Percentiles rank a stretch among this genome's conserved stretches.
phyloP scores from a whole-genome alignment of 2,329 filamentous ascomycete genomes.

The Arthrobotrys sphaeroides region DNA sequence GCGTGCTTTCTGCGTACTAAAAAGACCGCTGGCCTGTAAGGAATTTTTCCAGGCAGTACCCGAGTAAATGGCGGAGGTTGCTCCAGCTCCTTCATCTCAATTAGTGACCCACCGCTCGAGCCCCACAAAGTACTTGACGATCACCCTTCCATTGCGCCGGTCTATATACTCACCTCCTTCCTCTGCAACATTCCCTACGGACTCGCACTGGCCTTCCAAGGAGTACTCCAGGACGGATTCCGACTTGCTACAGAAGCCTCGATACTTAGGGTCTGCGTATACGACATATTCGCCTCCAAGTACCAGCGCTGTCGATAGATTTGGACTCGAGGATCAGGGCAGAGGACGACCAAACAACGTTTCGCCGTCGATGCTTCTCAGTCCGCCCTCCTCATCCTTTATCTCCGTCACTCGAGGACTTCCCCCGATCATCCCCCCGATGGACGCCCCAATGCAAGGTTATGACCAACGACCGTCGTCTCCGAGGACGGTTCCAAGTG shows the following conservation, averaged over 20 bases:
- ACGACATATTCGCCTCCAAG: slow-evolving; percentile 26
- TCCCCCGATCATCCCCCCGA: slow-evolving; percentile 56
- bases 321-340: slow-evolving; percentile 39
- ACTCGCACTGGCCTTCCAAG: slow-evolving; percentile 37
- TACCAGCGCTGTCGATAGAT: slow-evolving; percentile 20
- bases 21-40: slow-evolving; percentile 42
- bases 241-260: slow-evolving; percentile 20
- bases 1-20: slow-evolving; percentile 38
- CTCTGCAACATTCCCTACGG: slow-evolving; percentile 47
- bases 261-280: slow-evolving; percentile 33
- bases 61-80: slow-evolving; percentile 55
- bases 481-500: slow-evolving; percentile 60
- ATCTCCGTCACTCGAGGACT: slow-evolving; percentile 55
- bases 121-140: slow-evolving; percentile 54
- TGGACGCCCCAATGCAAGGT: slow-evolving; percentile 55
- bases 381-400: slow-evolving; percentile 53
- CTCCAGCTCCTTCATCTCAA: slow-evolving; percentile 54
- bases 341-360: slow-evolving; percentile 44
- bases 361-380: slow-evolving; percentile 53
- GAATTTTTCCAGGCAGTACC: slow-evolving; percentile 51
- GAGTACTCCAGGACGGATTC: slow-evolving; percentile 27
- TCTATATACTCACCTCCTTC: slow-evolving; percentile 53
- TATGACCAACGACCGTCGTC: slow-evolving; percentile 60
- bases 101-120: slow-evolving; percentile 53
- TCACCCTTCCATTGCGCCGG: slow-evolving; percentile 52